Conservation (phyloP, 345 rosid genomes). For the Corchorus olitorius region DNA sequence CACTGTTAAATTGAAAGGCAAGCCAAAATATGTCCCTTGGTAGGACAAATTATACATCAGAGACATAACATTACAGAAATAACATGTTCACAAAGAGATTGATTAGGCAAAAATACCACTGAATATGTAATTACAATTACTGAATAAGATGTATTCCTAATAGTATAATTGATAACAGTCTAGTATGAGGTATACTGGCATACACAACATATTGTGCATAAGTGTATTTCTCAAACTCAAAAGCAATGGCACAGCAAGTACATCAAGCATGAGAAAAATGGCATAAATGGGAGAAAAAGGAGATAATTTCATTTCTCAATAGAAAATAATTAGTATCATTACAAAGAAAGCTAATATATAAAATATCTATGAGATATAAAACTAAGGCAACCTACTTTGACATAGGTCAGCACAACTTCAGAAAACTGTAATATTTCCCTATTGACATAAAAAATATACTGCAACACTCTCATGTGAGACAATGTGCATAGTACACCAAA, state of each 20-base stretch:
- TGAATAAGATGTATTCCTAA: background rate
- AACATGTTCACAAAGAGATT: background rate
- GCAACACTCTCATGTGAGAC: conserved; percentile 15
- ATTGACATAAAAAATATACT: conserved; percentile 14
- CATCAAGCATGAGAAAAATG: conserved; percentile 2
- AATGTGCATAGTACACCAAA: conserved; percentile 23
- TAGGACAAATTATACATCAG: background rate
- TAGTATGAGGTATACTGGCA: background rate
- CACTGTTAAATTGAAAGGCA: background rate
- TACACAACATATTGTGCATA: background rate
- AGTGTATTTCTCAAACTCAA: background rate
- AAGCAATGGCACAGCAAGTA: background rate
- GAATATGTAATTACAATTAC: too few relatives aligned
- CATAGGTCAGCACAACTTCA: conserved; percentile 10
- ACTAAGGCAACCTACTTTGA: background rate
- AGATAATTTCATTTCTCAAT: background rate
- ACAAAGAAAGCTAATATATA: conserved; percentile 8
- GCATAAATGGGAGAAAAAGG: background rate
- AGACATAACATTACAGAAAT: background rate
- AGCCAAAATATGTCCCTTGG: background rate
- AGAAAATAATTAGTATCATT: conserved; percentile 33
- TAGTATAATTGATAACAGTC: background rate
- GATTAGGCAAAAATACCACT: background rate
- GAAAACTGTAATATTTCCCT: background rate
- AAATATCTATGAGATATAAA: background rate